Percentiles rank a stretch among this genome's conserved stretches.
Evolutionary conservation across 2,329 filamentous ascomycete species (phyloP).

Genomic region (Neopestalotiopsis sp.): DNA sequence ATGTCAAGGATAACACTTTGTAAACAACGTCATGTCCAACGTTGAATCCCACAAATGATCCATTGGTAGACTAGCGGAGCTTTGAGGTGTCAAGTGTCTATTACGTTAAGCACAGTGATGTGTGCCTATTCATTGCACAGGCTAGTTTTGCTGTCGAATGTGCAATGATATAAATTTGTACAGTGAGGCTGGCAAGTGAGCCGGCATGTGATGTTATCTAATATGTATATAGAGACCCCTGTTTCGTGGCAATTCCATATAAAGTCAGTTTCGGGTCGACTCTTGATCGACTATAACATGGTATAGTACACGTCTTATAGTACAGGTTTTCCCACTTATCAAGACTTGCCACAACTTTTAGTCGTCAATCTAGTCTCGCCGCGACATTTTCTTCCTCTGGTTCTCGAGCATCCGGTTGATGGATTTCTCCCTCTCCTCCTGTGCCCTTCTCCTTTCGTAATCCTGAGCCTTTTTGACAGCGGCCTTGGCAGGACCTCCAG

Average conservation of each 20-base stretch:
- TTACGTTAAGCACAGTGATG: too few relatives aligned
- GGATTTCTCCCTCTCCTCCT: slow-evolving; percentile 45
- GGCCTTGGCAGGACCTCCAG: slow-evolving; percentile 19
- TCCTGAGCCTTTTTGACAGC: slow-evolving; percentile 30
- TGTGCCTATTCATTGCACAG: too few relatives aligned
- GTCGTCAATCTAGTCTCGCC: not conserved
- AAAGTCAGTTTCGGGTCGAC: not conserved
- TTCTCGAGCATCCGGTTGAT: slow-evolving; percentile 23
- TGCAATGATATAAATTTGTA: not conserved
- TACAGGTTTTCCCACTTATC: not conserved
- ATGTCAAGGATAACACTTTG: too few relatives aligned
- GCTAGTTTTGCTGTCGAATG: not conserved
- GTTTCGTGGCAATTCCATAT: not conserved
- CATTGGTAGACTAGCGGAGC: too few relatives aligned
- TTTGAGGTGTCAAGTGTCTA: too few relatives aligned
- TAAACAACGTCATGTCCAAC: too few relatives aligned
- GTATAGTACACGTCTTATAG: slow-evolving; percentile 2
- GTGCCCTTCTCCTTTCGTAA: slow-evolving; percentile 33
- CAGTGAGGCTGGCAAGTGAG: not conserved
- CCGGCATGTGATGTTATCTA: not conserved
- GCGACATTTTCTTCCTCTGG: slow-evolving; percentile 7
- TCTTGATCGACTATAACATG: not conserved
- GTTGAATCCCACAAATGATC: too few relatives aligned
- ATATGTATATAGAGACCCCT: not conserved
- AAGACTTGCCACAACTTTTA: not conserved